Evolutionary conservation across 805 yeast genomes (phyloP).

Genomic region (Pichia nakasei): DNA sequence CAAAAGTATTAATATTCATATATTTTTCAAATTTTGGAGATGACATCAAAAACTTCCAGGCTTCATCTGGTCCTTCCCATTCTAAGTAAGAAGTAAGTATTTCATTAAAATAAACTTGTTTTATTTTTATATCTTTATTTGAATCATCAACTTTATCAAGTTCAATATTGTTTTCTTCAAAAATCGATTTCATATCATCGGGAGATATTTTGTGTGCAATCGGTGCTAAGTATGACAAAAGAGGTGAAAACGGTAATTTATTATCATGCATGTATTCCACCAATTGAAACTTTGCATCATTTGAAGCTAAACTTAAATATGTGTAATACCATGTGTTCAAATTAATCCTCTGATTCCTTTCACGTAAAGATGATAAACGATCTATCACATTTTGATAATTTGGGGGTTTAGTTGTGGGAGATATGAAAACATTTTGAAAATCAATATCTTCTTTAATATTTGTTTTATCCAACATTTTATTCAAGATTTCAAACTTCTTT

Average conservation of each 20-base stretch:
- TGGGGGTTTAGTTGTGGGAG: constrained; percentile 11
- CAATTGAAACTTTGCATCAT: constrained; percentile 14
- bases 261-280: constrained; percentile 19
- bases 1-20: neutral
- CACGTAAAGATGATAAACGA: constrained; percentile 13
- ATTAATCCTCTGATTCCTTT: constrained; percentile 10
- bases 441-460: constrained; percentile 19
- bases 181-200: neutral
- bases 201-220: neutral
- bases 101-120: neutral
- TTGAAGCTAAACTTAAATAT: constrained; percentile 14
- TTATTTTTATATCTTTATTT: too few relatives aligned
- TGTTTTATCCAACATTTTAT: constrained; percentile 16
- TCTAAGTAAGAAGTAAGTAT: constrained; percentile 5
- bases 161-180: neutral
- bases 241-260: constrained; percentile 16
- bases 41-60: constrained; percentile 13
- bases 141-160: neutral
- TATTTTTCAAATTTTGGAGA: neutral
- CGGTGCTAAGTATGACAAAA: constrained; percentile 5
- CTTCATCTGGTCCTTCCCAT: constrained; percentile 10
- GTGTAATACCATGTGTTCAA: constrained; percentile 24
- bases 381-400: constrained; percentile 14
- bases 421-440: constrained; percentile 20
- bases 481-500: constrained; percentile 12